A percentile compares a stretch with the other conserved stretches of the same genome.
Conservation (phyloP, 768 basidiomycete species). For the Boletellus sp. region DNA sequence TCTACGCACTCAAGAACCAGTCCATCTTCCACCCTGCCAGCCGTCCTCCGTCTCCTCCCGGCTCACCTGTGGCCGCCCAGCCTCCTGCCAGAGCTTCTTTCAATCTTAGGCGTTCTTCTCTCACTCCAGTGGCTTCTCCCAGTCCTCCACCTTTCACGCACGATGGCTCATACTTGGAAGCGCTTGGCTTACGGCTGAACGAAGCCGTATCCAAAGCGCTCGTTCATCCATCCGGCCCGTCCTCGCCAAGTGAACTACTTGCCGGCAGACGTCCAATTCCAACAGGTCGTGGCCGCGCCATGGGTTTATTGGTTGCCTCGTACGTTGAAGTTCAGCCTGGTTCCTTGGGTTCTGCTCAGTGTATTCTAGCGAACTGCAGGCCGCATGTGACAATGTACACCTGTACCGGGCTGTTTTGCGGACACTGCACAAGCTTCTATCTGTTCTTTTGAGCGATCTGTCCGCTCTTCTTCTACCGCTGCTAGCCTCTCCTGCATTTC, state of each 20-base stretch:
- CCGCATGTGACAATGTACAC: conserved; percentile 59
- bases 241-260: conserved; percentile 48
- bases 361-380: conserved; percentile 58
- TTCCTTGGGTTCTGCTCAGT: conserved; percentile 12
- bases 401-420: conserved; percentile 68
- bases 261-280: conserved; percentile 70
- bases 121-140: conserved; percentile 31
- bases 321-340: conserved; percentile 37
- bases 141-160: conserved; percentile 51
- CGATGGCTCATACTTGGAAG: conserved; percentile 78
- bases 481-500: conserved; percentile 61
- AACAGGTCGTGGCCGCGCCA: conserved; percentile 60
- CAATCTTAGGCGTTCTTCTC: conserved; percentile 54
- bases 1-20: conserved; percentile 66
- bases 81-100: conserved; percentile 58
- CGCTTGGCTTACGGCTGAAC: conserved; percentile 70
- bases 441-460: conserved; percentile 67
- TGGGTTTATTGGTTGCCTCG: conserved; percentile 70
- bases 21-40: conserved; percentile 63
- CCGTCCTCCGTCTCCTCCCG: conserved; percentile 60
- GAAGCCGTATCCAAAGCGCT: conserved; percentile 79
- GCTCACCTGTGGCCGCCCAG: conserved; percentile 37
- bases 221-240: conserved; percentile 57
- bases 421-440: conserved; percentile 70
- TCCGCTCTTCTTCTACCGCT: conserved; percentile 65